Conservation (phyloP, 129 eudicot genomes). For the Mikania micrantha region DNA sequence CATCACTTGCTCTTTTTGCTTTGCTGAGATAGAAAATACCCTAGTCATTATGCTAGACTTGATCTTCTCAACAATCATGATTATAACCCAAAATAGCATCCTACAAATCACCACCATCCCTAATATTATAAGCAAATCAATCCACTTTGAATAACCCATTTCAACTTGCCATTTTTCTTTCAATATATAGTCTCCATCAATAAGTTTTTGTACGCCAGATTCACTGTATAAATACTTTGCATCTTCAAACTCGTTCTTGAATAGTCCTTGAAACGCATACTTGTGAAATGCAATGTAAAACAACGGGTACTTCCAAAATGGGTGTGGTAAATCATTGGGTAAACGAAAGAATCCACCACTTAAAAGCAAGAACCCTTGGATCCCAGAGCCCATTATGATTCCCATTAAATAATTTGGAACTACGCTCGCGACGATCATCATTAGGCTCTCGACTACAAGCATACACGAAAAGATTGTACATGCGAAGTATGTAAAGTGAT, state of each 20-base stretch:
- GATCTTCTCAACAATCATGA: slow-evolving; percentile 33
- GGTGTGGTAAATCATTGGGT: slow-evolving; percentile 34
- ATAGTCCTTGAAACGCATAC: slow-evolving; percentile 43
- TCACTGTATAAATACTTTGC: background rate
- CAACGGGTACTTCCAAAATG: slow-evolving; percentile 32
- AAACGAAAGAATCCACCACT: slow-evolving; percentile 35
- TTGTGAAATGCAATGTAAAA: slow-evolving; percentile 36
- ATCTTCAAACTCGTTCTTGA: slow-evolving; percentile 50
- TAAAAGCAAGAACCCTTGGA: slow-evolving; percentile 32
- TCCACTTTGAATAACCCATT: slow-evolving; percentile 61
- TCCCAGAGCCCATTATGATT: slow-evolving; percentile 38
- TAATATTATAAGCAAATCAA: slow-evolving; percentile 40
- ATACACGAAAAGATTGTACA: slow-evolving; percentile 21
- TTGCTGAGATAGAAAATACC: background rate
- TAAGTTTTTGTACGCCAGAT: slow-evolving; percentile 1
- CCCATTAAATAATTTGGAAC: slow-evolving; percentile 51
- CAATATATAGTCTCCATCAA: slow-evolving; percentile 36
- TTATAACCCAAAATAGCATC: slow-evolving; percentile 38
- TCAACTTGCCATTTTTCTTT: slow-evolving; percentile 48
- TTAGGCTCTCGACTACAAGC: slow-evolving; percentile 40
- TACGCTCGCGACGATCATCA: slow-evolving; percentile 50
- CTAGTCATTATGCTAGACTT: slow-evolving; percentile 17
- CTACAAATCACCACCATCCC: slow-evolving; percentile 53
- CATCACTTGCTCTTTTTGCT: slow-evolving; percentile 17
- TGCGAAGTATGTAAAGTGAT: slow-evolving; percentile 30